Conservation (phyloP, 176 grass and related monocot genomes). For the Oryza meridionalis region DNA sequence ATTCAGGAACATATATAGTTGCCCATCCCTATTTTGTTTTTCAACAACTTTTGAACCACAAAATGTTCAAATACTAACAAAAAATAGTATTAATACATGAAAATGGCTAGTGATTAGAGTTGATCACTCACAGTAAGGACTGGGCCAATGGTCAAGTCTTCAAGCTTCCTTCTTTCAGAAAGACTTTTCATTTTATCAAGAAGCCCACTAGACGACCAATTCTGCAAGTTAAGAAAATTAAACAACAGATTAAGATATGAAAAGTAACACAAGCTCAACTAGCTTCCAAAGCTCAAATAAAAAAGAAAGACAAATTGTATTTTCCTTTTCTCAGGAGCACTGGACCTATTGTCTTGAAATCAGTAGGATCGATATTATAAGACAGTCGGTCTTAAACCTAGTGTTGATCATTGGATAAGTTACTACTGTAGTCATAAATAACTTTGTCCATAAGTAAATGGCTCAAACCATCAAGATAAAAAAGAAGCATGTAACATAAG, state of each 20-base stretch:
- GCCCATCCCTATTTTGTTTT: not conserved
- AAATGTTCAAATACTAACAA: not conserved
- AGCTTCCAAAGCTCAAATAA: not conserved
- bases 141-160: slow-evolving; percentile 94
- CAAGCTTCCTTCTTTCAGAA: slow-evolving; percentile 81
- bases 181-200: slow-evolving; percentile 83
- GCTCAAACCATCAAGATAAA: slow-evolving; percentile 4
- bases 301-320: too few species aligned
- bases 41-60: not conserved
- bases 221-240: slow-evolving; percentile 62
- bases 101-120: not conserved
- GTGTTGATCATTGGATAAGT: not conserved
- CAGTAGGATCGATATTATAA: not conserved
- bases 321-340: not conserved
- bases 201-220: slow-evolving; percentile 79
- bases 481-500: not conserved
- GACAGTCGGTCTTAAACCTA: not conserved
- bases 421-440: not conserved
- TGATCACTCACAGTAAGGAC: slow-evolving; percentile 83
- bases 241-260: slow-evolving; percentile 12
- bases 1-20: not conserved
- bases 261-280: not conserved
- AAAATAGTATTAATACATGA: not conserved
- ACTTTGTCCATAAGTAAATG: not conserved
- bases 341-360: slow-evolving; percentile 14